phyloP scores from a whole-genome alignment of 768 basidiomycete genomes.

The Russula sp. region DNA sequence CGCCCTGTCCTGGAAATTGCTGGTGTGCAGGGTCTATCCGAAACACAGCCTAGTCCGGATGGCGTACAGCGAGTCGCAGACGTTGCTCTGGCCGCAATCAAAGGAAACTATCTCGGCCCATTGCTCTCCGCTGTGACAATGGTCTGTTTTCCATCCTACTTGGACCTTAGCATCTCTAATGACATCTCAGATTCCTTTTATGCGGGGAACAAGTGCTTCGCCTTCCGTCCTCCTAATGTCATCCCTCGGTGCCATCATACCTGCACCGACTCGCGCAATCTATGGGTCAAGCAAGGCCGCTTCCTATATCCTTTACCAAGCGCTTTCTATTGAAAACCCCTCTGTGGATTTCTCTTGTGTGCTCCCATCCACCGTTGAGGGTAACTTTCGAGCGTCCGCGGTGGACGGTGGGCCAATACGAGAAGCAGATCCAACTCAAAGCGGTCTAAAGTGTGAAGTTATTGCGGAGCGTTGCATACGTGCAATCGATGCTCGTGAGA shows the following conservation, averaged over 20 bases:
- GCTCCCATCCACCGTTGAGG: conserved; percentile 67
- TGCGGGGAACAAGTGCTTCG: conserved; percentile 52
- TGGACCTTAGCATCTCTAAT: neutral
- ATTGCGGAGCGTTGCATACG: conserved; percentile 57
- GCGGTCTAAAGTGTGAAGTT: conserved; percentile 51
- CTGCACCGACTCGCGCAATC: conserved; percentile 79
- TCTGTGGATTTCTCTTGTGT: conserved; percentile 54
- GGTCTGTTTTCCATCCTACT: conserved; percentile 37
- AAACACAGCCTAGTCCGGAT: conserved; percentile 38
- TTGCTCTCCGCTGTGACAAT: conserved; percentile 65
- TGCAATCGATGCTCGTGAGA: conserved; percentile 55
- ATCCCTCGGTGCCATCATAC: conserved; percentile 70
- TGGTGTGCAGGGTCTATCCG: conserved; percentile 39
- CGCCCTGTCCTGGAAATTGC: conserved; percentile 69
- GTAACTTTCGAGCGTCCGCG: conserved; percentile 73
- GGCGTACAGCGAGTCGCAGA: conserved; percentile 57
- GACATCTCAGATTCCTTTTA: conserved; percentile 60
- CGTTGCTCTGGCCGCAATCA: conserved; percentile 49
- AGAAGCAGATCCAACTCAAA: conserved; percentile 47
- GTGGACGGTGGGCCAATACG: conserved; percentile 50
- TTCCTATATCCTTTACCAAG: conserved; percentile 68
- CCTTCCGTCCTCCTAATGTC: conserved; percentile 79
- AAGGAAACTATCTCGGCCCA: conserved; percentile 66
- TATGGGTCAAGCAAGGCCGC: conserved; percentile 84
- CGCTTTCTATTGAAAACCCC: conserved; percentile 77